Evolutionary conservation across 2,329 filamentous ascomycete genomes (phyloP), one percentile per base, ranked within the genome.

Genomic region (Trichocomaceae sp.): DNA sequence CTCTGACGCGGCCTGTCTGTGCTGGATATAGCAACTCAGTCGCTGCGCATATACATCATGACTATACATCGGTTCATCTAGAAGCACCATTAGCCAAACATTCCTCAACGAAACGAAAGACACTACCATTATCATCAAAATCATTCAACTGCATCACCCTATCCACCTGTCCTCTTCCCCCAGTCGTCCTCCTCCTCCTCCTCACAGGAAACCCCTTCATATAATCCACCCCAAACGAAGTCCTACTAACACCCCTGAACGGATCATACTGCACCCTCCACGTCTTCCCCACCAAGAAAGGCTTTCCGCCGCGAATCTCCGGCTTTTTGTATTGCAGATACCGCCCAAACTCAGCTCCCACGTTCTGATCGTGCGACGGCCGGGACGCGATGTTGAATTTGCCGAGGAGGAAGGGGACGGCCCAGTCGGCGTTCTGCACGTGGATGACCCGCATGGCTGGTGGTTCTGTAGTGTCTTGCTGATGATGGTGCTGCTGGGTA

Each of bases 391-490:
- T 79, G 52, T 79, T 78, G 66, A 77, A 81, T 59, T 80, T 81
- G 26, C 71, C 66, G 33, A 79, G 64, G 2, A 81, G 63, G 57
- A 74, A 80, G 2, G 66, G 66, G 33, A 72, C 74, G 0, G 78
- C 78, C 77, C 78, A 79, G 7, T 66, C 65, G 6, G 77, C 78
- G 57, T 81, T 80, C 62, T 81, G 79, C 3, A 80, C 75, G 57
- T 81, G 79, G 45, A 72, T 69, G 17, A 72, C 64, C 29, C 69
- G 63, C 39, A 72, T 61, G 3, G 66, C 59, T 6, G 64, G 62
- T 33, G 63, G 59, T 17, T 59, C 55, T 45, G 39, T 4, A 9
- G 47, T 5, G 10, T 8, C 26, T 29, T 29, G 26, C n/a, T n/a
- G n/a, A n/a, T n/a, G n/a, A n/a, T n/a, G n/a, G n/a, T n/a, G n/a